These are phyloP conservation scores for Dendrostoma leiphaemia DNA, from an alignment of 2,329 filamentous ascomycete genomes.

Conservation along the genomic window DNA sequence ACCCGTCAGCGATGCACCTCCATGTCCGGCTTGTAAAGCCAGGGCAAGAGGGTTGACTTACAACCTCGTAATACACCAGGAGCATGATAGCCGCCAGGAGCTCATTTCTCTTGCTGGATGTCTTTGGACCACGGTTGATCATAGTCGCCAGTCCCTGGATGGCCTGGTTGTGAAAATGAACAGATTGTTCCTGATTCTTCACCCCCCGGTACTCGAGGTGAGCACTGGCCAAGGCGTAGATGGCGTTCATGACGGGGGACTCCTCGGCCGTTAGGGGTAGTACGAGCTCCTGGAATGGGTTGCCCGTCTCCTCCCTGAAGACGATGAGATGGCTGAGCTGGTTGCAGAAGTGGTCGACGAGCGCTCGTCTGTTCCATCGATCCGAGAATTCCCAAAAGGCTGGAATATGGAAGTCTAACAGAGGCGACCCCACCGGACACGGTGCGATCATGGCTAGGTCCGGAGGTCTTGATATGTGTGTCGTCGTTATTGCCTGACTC, in stretches of 20 bases:
- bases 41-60: conserved; percentile 37
- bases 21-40: too few species aligned
- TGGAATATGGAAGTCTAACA: conserved; percentile 51
- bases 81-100: conserved; percentile 60
- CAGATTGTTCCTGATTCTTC: conserved; percentile 51
- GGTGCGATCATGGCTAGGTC: conserved; percentile 41
- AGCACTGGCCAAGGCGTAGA: conserved; percentile 80
- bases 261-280: conserved; percentile 55
- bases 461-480: conserved; percentile 28
- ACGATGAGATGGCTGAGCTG: conserved; percentile 64
- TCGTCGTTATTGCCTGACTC: conserved; percentile 15
- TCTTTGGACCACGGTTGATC: conserved; percentile 50
- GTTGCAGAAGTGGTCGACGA: conserved; percentile 64
- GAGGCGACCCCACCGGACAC: conserved; percentile 36
- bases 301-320: conserved; percentile 60
- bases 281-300: conserved; percentile 62
- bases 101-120: conserved; percentile 49
- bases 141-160: conserved; percentile 56
- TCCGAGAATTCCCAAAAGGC: conserved; percentile 57
- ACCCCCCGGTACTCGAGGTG: conserved; percentile 70
- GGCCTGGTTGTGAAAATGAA: conserved; percentile 59
- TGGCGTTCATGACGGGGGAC: conserved; percentile 71
- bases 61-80: conserved; percentile 62
- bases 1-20: conserved; percentile 14
- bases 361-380: conserved; percentile 49